Evolutionary conservation across 768 basidiomycete genomes (phyloP).

Genomic region (Obba rivulosa): DNA sequence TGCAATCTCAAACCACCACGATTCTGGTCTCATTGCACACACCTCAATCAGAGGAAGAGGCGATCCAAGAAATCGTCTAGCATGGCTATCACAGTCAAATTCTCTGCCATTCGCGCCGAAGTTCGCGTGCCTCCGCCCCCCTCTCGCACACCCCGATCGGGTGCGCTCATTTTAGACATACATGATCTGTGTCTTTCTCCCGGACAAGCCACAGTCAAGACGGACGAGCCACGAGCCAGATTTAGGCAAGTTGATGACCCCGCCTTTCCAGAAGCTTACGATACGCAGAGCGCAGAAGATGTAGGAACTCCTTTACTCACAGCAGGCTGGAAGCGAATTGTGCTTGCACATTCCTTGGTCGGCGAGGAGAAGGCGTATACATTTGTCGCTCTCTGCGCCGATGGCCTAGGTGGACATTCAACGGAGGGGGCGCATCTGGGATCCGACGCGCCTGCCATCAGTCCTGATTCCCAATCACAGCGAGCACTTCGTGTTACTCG

Average conservation of each 20-base stretch:
- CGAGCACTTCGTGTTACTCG: slow-evolving; percentile 2
- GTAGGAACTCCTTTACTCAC: slow-evolving; percentile 27
- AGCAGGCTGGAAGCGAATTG: slow-evolving; percentile 38
- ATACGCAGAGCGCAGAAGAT: background rate
- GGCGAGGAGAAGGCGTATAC: slow-evolving; percentile 35
- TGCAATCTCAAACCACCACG: background rate
- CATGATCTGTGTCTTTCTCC: slow-evolving; percentile 43
- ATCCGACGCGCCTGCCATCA: background rate
- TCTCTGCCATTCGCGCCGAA: slow-evolving; percentile 61
- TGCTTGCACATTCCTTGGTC: slow-evolving; percentile 43
- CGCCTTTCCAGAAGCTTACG: slow-evolving; percentile 1
- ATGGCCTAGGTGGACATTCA: background rate
- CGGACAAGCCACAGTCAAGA: slow-evolving; percentile 18
- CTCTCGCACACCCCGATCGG: slow-evolving; percentile 48
- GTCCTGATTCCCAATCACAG: background rate
- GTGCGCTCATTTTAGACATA: slow-evolving; percentile 60
- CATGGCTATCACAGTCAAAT: slow-evolving; percentile 30
- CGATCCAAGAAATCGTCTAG: background rate
- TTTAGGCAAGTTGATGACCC: slow-evolving; percentile 21
- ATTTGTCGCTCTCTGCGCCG: slow-evolving; percentile 37
- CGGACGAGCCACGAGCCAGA: slow-evolving; percentile 14
- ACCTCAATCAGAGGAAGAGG: background rate
- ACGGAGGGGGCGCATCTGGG: too few species aligned
- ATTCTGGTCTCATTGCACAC: background rate
- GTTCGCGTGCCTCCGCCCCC: slow-evolving; percentile 61